Evolutionary conservation across 495 filamentous ascomycete genomes (phyloP), one percentile per base, ranked within the genome.

Genomic region (Chlorociboria aeruginascens): DNA sequence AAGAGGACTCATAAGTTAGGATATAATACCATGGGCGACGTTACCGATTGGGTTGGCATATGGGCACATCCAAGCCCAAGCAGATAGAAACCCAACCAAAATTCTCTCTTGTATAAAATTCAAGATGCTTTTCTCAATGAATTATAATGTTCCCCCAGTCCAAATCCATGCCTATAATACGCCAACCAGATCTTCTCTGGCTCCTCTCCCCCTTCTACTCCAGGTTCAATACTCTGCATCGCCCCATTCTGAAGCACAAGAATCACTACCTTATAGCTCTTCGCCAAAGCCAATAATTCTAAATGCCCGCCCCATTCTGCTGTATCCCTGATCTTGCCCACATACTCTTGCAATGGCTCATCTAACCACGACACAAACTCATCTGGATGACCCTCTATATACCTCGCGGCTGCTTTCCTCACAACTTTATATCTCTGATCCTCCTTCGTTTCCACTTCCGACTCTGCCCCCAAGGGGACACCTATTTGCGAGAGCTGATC

Each of bases 231-330:
- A 46, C 74, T 83, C 64, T 94, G 85, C 17, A 86, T 77, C 43
- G 69, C 59, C 7, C 89, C 88, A 59, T 88, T 84, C 62, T 95
- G 89, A 40, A 98, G 69, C 8, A 98, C 82, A 66, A 81, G 78
- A 50, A 95, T 93, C 46, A 83, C 77, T 9, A 95, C 79, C 0
- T 76, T 77, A 50, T 93, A 97, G 39, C 78, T 81, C 55, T 78
- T 82, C 30, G 92, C 83, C 63, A 98, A 71, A 20, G 92, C 92
- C 56, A 81, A 61, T 31, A 97, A 67, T 69, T 98, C 92, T 46
- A 94, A 58, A 67, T 97, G 87, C 0, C 92, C 92, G 32, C 92
- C 92, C 92, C 92, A 98, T 66, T 96, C 93, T 0, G 88, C 90
- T 29, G 92, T 96, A 44, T 92, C 79, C 48, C 79, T 68, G 28